Conservation (phyloP, 2,329 filamentous ascomycete species). For the Aureobasidium sp. region DNA sequence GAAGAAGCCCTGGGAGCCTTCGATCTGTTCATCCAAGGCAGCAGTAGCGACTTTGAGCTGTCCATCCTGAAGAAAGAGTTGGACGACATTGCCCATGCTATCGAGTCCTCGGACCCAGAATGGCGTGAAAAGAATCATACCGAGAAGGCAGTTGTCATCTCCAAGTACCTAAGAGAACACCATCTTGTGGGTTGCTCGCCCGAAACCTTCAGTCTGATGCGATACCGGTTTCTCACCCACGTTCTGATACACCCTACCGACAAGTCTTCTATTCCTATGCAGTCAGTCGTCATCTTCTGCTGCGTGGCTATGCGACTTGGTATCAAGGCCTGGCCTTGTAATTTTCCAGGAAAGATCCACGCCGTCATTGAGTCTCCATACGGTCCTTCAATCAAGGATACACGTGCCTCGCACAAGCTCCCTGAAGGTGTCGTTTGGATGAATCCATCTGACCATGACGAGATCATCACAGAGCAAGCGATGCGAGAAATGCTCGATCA, state of each 20-base stretch:
- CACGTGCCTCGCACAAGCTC: slow-evolving; percentile 27
- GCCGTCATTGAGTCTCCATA: slow-evolving; percentile 58
- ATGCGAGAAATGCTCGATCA: slow-evolving; percentile 49
- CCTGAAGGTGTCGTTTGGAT: slow-evolving; percentile 58
- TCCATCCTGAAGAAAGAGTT: slow-evolving; percentile 57
- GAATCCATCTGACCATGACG: slow-evolving; percentile 66
- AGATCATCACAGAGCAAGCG: slow-evolving; percentile 1
- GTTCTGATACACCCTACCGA: slow-evolving; percentile 68
- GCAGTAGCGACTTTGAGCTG: slow-evolving; percentile 60
- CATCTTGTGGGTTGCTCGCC: slow-evolving; percentile 62
- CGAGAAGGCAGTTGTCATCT: slow-evolving; percentile 60
- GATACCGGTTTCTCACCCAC: slow-evolving; percentile 86
- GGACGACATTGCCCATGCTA: slow-evolving; percentile 53
- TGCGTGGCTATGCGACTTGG: slow-evolving; percentile 68
- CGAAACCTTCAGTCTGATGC: slow-evolving; percentile 70
- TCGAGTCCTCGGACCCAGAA: slow-evolving; percentile 47
- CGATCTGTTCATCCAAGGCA: slow-evolving; percentile 80
- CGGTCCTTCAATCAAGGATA: slow-evolving; percentile 33
- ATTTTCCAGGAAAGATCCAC: slow-evolving; percentile 80
- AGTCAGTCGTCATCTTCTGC: slow-evolving; percentile 82
- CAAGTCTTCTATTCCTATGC: slow-evolving; percentile 77
- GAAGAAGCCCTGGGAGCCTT: slow-evolving; percentile 75
- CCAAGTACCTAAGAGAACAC: slow-evolving; percentile 60
- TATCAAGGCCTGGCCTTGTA: slow-evolving; percentile 69
- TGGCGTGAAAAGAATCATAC: slow-evolving; percentile 56